Conservation (phyloP, 169 alveolate genomes). For the Theileria parva region DNA sequence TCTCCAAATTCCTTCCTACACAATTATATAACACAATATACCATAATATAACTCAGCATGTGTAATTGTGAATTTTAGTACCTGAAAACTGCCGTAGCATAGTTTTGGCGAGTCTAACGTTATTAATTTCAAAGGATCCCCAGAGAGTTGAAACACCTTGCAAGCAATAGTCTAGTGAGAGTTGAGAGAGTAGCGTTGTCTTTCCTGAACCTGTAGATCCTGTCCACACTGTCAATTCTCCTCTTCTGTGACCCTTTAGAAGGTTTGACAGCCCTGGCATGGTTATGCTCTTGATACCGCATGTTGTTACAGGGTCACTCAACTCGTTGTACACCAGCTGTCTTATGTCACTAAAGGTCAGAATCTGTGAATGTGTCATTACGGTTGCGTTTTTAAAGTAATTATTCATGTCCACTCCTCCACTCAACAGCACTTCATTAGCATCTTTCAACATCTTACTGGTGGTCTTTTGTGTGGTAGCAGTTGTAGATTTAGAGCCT, state of each 20-base stretch:
- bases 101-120: slow-evolving; percentile 86
- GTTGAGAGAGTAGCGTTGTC: slow-evolving; percentile 91
- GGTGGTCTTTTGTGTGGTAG: not conserved
- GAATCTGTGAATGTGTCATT: slow-evolving; percentile 84
- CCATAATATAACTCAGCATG: no score
- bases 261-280: slow-evolving; percentile 78
- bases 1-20: slow-evolving; percentile 78
- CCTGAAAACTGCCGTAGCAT: slow-evolving; percentile 86
- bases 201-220: slow-evolving; percentile 98
- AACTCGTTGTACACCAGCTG: slow-evolving; percentile 77
- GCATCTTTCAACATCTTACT: slow-evolving; percentile 85
- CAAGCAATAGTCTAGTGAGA: slow-evolving; percentile 88
- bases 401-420: slow-evolving; percentile 60
- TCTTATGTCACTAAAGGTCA: slow-evolving; percentile 84
- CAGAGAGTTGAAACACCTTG: slow-evolving; percentile 92
- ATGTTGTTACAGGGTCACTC: slow-evolving; percentile 73
- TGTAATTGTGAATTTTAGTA: not conserved
- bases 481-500: slow-evolving; percentile 2
- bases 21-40: not conserved
- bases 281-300: slow-evolving; percentile 74
- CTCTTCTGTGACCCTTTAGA: slow-evolving; percentile 88
- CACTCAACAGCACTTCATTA: slow-evolving; percentile 85
- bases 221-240: slow-evolving; percentile 92
- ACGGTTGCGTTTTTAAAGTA: slow-evolving; percentile 76
- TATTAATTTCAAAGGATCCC: slow-evolving; percentile 95